Base-by-base conservation (phyloP, 805 yeast species). In the Sungouiozyma ichnusensis region DNA sequence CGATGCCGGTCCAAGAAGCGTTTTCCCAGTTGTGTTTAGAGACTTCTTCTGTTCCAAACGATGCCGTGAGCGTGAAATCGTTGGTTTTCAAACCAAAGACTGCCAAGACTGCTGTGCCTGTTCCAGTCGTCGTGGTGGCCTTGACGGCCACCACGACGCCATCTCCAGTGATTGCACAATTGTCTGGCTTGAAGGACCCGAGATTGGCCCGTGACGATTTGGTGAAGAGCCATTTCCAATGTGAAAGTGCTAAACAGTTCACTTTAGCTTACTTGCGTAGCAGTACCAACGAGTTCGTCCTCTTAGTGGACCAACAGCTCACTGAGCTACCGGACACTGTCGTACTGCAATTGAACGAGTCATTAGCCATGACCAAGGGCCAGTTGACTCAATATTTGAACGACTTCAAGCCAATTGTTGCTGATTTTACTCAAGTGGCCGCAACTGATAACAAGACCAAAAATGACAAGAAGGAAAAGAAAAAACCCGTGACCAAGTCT, bases 71-170 rank as follows among this genome's bases (percentile, higher is more conserved):
- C 20, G 73, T 85, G 47, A 86, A 86, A 64, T 74, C 88, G 3
- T 68, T 86, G 47, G 87, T 86, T 20, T 86, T 86, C 75, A 86
- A 86, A 67, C 95, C 95, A 53, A 86, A 86, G 67, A 85, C 95
- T 38, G 80, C 94, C 32, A 86, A 86, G 58, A 66, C 85, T 38
- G 85, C 84, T 39, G 63, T 74, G 16, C 83, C 92, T 20, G 77
- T 82, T 34, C 95, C 96, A 35, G 73, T 86, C 24, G 74, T 86
- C 41, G 85, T 85, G 27, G 72, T 86, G 55, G 95, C 95, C 6
- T 71, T 81, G 45, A 74, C 74, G 29, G 53, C 78, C 2, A 83
- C 94, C 4, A 68, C 70, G 37, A 85, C 95, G 29, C 85, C 94
- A 38, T 64, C 81, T 3, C 67, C 71, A 16, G 57, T 71, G 33